Conservation (phyloP, 106 monocot species). For the Cymbidium sinense region DNA sequence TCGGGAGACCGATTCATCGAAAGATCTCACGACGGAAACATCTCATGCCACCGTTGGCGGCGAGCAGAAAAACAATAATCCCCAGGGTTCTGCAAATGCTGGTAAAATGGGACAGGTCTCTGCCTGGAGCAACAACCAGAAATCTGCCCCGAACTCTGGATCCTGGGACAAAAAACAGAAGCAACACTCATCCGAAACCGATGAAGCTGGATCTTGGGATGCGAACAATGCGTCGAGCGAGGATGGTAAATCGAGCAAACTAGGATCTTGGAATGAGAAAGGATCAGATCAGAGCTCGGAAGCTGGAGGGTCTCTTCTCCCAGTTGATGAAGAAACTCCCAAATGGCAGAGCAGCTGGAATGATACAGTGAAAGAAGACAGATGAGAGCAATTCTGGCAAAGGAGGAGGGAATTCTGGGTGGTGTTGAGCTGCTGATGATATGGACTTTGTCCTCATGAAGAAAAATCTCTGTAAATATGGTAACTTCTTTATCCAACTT, state of each 20-base stretch:
- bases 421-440: background rate
- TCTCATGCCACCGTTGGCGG: background rate
- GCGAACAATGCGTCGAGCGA: background rate
- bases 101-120: background rate
- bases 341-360: too few relatives aligned
- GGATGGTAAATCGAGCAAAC: background rate
- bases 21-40: background rate
- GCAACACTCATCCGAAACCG: background rate
- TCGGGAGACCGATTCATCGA: constrained; percentile 3
- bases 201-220: background rate
- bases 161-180: too few relatives aligned
- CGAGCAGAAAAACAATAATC: background rate
- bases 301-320: too few relatives aligned
- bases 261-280: background rate
- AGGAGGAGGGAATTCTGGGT: background rate
- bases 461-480: too few relatives aligned
- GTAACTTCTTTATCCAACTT: too few relatives aligned
- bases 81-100: background rate
- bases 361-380: background rate
- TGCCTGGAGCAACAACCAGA: background rate
- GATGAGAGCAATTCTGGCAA: background rate
- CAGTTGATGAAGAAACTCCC: too few relatives aligned
- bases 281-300: background rate
- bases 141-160: too few relatives aligned
- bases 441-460: too few relatives aligned